A percentile compares a stretch with the other conserved stretches of the same genome.
Evolutionary conservation across 2,329 filamentous ascomycete species (phyloP).

Genomic region (Chrysosporium keratinophilum): DNA sequence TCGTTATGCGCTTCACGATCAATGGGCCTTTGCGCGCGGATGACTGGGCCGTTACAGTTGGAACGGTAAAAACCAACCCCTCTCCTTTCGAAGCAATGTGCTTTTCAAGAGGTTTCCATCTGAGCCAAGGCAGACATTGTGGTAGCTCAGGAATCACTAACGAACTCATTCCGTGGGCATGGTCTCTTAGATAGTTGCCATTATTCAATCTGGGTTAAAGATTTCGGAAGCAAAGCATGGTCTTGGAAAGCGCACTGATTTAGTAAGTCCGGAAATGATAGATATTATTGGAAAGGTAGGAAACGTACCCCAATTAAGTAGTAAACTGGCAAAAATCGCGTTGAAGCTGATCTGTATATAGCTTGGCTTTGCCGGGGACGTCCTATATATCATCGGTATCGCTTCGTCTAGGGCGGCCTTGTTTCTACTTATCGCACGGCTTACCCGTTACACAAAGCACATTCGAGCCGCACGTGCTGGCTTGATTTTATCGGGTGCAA

Average conservation of each 20-base stretch:
- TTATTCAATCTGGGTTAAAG: conserved; percentile 15
- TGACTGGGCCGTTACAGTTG: conserved; percentile 15
- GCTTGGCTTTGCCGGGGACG: conserved; percentile 15
- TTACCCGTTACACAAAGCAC: conserved; percentile 15
- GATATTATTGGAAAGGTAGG: conserved; percentile 12
- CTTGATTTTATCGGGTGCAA: conserved; percentile 1
- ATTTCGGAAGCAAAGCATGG: conserved; percentile 15
- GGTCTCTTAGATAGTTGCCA: conserved; percentile 12
- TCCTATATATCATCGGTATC: conserved; percentile 16
- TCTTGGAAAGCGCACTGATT: conserved; percentile 12
- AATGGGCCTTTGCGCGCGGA: conserved; percentile 16
- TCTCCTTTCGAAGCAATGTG: neutral
- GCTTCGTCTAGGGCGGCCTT: conserved; percentile 14
- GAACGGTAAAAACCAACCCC: conserved; percentile 12
- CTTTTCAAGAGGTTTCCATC: neutral
- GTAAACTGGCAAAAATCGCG: neutral
- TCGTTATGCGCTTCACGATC: conserved; percentile 15
- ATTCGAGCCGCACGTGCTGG: conserved; percentile 11
- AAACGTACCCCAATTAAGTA: neutral
- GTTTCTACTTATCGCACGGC: conserved; percentile 15
- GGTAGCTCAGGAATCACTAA: neutral
- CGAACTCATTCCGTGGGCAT: neutral
- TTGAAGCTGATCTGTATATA: conserved; percentile 1
- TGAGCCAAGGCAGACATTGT: neutral
- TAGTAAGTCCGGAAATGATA: conserved; percentile 4